These are phyloP conservation scores for Phytopythium helicoides DNA, from an alignment of 352 stramenopile species.

Conservation along the genomic window DNA sequence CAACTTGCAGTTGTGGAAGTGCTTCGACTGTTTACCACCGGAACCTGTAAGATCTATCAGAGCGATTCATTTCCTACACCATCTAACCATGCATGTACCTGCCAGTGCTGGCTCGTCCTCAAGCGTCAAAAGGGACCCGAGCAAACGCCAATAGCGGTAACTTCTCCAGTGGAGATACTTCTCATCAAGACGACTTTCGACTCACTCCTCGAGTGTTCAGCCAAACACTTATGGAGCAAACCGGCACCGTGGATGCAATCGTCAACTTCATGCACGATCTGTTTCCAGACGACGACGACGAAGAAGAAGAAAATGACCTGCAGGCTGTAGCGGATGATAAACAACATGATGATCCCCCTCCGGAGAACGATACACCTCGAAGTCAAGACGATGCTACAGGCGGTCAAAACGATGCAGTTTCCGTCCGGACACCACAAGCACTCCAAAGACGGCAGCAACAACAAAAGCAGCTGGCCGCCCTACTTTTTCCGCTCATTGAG, in stretches of 20 bases:
- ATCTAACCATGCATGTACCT: background rate
- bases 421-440: background rate
- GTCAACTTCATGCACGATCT: slow-evolving; percentile 64
- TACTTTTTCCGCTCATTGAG: slow-evolving; percentile 65
- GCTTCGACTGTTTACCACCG: slow-evolving; percentile 56
- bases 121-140: slow-evolving; percentile 9
- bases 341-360: background rate
- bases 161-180: slow-evolving; percentile 13
- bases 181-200: slow-evolving; percentile 46
- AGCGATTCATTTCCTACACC: background rate
- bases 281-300: slow-evolving; percentile 53
- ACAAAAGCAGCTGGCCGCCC: slow-evolving; percentile 13
- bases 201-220: slow-evolving; percentile 57
- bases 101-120: slow-evolving; percentile 13
- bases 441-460: background rate
- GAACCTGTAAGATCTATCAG: slow-evolving; percentile 38
- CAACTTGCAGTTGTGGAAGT: slow-evolving; percentile 61
- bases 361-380: background rate
- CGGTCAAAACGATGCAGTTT: background rate
- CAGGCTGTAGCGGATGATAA: background rate
- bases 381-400: background rate
- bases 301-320: slow-evolving; percentile 9
- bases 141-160: slow-evolving; percentile 18
- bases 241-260: slow-evolving; percentile 50
- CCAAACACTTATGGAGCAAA: slow-evolving; percentile 70